Percentiles rank a stretch among this genome's conserved stretches.
These are phyloP conservation scores for Nematodospora anomalae DNA, from an alignment of 1,139 yeast species.

Conservation along the genomic window DNA sequence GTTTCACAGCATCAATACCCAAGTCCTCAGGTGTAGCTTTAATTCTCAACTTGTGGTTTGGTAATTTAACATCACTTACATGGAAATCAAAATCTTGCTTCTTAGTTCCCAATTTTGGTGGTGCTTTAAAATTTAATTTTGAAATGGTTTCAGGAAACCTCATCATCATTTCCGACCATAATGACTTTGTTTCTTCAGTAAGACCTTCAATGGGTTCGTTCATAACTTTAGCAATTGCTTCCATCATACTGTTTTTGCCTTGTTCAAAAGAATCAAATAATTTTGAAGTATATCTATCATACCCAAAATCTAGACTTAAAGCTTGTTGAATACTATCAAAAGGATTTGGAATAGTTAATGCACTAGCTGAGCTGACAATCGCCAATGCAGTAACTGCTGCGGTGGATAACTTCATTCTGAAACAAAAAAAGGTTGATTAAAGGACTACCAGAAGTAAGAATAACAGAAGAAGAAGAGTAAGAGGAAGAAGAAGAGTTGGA, in stretches of 20 bases:
- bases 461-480: conserved; percentile 5
- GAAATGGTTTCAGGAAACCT: conserved; percentile 55
- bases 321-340: conserved; percentile 29
- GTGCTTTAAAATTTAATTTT: conserved; percentile 48
- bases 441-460: conserved; percentile 7
- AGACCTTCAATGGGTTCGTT: conserved; percentile 49
- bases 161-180: conserved; percentile 63
- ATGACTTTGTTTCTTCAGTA: conserved; percentile 46
- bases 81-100: conserved; percentile 56
- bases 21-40: conserved; percentile 58
- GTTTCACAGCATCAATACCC: conserved; percentile 78
- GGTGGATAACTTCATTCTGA: conserved; percentile 30
- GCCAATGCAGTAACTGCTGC: conserved; percentile 22
- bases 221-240: conserved; percentile 37
- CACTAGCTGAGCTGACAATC: conserved; percentile 25
- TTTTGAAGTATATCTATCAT: conserved; percentile 17
- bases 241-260: conserved; percentile 22
- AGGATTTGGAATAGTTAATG: conserved; percentile 33
- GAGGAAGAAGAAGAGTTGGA: background rate
- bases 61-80: conserved; percentile 45
- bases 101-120: conserved; percentile 39
- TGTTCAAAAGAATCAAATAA: conserved; percentile 18
- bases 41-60: conserved; percentile 61
- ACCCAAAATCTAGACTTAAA: conserved; percentile 23
- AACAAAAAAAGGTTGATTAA: conserved; percentile 1